Conservation (phyloP, 768 basidiomycete genomes). For the Termitomyces sp. region DNA sequence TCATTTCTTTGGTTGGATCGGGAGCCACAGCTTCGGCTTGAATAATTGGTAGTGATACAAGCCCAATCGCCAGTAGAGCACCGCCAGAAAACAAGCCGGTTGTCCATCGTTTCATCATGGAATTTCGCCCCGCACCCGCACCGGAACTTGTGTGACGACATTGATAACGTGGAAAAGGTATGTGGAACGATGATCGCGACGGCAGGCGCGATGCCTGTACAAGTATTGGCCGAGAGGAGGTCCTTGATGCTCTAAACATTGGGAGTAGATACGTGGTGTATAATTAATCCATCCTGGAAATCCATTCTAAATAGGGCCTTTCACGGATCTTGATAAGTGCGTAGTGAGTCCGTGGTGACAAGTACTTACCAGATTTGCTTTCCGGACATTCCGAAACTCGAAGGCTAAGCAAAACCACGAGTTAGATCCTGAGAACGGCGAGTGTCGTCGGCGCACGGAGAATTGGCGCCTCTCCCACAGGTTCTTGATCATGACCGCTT, state of each 20-base stretch:
- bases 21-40: conserved; percentile 16
- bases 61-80: conserved; percentile 15
- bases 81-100: conserved; percentile 12
- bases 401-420: not conserved
- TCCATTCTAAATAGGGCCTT: conserved; percentile 3
- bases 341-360: not conserved
- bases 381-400: conserved; percentile 8
- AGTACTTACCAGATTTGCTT: not conserved
- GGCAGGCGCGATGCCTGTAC: conserved; percentile 1
- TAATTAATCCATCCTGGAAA: not conserved
- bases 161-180: conserved; percentile 4
- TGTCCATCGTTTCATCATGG: conserved; percentile 2
- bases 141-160: conserved; percentile 13
- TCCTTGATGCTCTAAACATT: conserved; percentile 11
- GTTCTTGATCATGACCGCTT: not conserved
- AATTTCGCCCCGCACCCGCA: not conserved
- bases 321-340: conserved; percentile 11
- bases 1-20: conserved; percentile 16
- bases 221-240: not conserved
- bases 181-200: not conserved
- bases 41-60: conserved; percentile 15
- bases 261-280: not conserved
- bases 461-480: not conserved
- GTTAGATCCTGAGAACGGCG: not conserved
- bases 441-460: not conserved